Percentiles rank a stretch among this genome's conserved stretches.
Evolutionary conservation across 805 yeast genomes (phyloP).

Genomic region (Nakazawaea holstii): DNA sequence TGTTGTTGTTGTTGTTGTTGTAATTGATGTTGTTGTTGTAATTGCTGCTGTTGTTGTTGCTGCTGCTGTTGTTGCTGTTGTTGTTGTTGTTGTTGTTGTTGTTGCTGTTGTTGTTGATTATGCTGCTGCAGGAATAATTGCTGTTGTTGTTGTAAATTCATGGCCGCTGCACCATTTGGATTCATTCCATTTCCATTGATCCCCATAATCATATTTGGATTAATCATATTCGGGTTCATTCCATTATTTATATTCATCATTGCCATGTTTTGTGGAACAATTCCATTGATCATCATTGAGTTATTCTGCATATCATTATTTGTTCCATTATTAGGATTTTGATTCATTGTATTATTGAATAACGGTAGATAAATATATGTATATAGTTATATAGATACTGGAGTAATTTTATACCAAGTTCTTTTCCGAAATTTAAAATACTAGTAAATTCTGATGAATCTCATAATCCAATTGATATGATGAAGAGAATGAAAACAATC

Average conservation of each 20-base stretch:
- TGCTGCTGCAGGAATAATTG: slow-evolving; percentile 5
- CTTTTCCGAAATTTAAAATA: background rate
- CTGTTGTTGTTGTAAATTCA: slow-evolving; percentile 11
- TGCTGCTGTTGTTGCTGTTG: background rate
- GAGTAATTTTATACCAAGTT: background rate
- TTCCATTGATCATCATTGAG: slow-evolving; percentile 3
- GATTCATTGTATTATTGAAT: slow-evolving; percentile 12
- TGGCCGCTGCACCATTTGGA: slow-evolving; percentile 2
- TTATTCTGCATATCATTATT: slow-evolving; percentile 1
- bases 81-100: slow-evolving; percentile 2
- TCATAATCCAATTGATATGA: no score
- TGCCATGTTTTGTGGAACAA: slow-evolving; percentile 8
- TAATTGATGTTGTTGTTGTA: slow-evolving; percentile 2
- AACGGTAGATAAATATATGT: slow-evolving; percentile 2
- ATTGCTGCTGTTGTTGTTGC: slow-evolving; percentile 3
- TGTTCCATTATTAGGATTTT: background rate
- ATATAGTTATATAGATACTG: background rate
- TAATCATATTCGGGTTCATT: slow-evolving; percentile 11
- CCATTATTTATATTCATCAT: slow-evolving; percentile 6
- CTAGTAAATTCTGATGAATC: no score
- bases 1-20: background rate
- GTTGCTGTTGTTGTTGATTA: slow-evolving; percentile 3
- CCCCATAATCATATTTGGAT: slow-evolving; percentile 9
- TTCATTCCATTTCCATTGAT: background rate
- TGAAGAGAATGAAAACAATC: no score